Evolutionary conservation across 306 rosid species (phyloP).

Genomic region (Dicorynia guianensis): DNA sequence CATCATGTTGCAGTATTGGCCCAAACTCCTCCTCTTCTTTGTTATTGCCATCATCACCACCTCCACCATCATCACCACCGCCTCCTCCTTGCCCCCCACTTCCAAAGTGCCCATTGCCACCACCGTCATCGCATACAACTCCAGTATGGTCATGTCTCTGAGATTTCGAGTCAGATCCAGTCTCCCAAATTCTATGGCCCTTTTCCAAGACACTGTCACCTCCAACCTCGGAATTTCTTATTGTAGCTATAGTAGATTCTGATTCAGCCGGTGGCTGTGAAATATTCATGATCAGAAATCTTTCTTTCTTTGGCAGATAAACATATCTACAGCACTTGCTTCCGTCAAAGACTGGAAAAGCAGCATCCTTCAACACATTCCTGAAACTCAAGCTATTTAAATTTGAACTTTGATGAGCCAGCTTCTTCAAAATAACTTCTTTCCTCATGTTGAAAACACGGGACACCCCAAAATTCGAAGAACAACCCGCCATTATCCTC

Average conservation of each 20-base stretch:
- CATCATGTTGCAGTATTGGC: slow-evolving; percentile 71
- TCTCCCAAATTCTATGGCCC: slow-evolving; percentile 43
- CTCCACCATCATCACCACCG: slow-evolving; percentile 49
- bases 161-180: slow-evolving; percentile 38
- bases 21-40: slow-evolving; percentile 83
- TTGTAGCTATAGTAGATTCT: slow-evolving; percentile 47
- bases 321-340: slow-evolving; percentile 43
- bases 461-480: slow-evolving; percentile 55
- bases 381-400: slow-evolving; percentile 53
- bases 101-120: slow-evolving; percentile 54
- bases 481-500: slow-evolving; percentile 59
- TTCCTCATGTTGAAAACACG: slow-evolving; percentile 48
- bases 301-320: slow-evolving; percentile 43
- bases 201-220: slow-evolving; percentile 43
- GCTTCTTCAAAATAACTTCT: slow-evolving; percentile 53
- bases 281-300: slow-evolving; percentile 45
- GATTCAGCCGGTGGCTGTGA: slow-evolving; percentile 56
- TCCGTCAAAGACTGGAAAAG: slow-evolving; percentile 45
- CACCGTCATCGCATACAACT: slow-evolving; percentile 45
- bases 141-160: slow-evolving; percentile 42
- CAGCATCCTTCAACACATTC: slow-evolving; percentile 49
- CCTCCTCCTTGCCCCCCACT: slow-evolving; percentile 50
- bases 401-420: slow-evolving; percentile 42
- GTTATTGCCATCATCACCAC: slow-evolving; percentile 41
- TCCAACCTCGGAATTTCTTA: slow-evolving; percentile 46